A percentile compares a stretch with the other conserved stretches of the same genome.
phyloP scores from a whole-genome alignment of 148 eudicot species.

The Nepenthes gracilis region DNA sequence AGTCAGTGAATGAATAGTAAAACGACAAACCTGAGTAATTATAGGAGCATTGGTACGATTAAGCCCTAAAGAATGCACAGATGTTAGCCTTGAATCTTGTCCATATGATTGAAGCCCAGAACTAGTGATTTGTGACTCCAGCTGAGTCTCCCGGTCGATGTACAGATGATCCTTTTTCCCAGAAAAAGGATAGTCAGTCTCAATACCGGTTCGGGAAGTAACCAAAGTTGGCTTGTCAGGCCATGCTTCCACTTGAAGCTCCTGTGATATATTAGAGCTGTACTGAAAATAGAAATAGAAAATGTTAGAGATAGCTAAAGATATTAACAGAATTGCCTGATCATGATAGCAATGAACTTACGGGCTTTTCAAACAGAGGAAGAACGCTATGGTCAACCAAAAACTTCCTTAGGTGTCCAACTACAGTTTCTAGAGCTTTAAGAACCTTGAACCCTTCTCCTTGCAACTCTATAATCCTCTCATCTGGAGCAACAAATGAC shows the following conservation, averaged over 20 bases:
- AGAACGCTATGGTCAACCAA: slow-evolving; percentile 83
- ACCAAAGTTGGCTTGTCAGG: not conserved
- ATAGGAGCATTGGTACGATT: slow-evolving; percentile 47
- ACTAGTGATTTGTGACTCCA: not conserved
- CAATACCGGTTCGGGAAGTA: not conserved
- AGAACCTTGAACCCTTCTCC: slow-evolving; percentile 83
- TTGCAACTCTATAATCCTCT: slow-evolving; percentile 77
- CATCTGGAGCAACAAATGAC: slow-evolving; percentile 56
- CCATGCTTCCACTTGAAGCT: not conserved
- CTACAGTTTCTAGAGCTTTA: slow-evolving; percentile 67
- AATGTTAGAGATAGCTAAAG: not conserved
- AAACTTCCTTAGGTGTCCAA: slow-evolving; percentile 82
- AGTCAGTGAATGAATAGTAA: not conserved
- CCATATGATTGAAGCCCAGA: slow-evolving; percentile 20
- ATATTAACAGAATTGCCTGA: not conserved
- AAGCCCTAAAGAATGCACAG: slow-evolving; percentile 40
- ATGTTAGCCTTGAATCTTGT: slow-evolving; percentile 20
- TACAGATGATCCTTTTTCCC: not conserved
- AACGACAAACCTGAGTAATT: slow-evolving; percentile 57
- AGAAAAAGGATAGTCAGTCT: not conserved
- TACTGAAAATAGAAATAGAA: not conserved
- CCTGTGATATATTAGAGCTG: not conserved
- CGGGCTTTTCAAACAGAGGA: slow-evolving; percentile 72
- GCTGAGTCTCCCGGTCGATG: not conserved
- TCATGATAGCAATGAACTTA: slow-evolving; percentile 22